Evolutionary conservation across 1,284 basidiomycete genomes (phyloP), one percentile per base, ranked within the genome.

Genomic region (Ceratobasidium sp.): DNA sequence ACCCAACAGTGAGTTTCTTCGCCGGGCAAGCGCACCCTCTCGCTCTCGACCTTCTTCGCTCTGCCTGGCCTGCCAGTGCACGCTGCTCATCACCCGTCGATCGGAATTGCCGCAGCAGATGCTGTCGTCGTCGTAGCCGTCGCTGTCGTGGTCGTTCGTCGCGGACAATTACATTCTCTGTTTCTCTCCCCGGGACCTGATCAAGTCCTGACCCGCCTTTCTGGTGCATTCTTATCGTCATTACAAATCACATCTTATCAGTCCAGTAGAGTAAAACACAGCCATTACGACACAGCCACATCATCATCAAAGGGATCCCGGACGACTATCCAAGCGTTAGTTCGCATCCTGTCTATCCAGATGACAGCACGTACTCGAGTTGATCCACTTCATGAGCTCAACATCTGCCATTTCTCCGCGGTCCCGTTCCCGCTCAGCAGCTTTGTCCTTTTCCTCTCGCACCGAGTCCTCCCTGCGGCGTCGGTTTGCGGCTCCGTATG

Each of bases 341-440:
- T 60, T 41, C 36, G 36, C 36, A 36, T 24, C 54, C 22, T 29
- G 19, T 57, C 54, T 6, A 57, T 33, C 33, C 27, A 67, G 22
- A n/a, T 1, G 11, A 44, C 11, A 41, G 31, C 17, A n/a, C 66
- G 11, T 14, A 71, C 66, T 71, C 53, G 66, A n/a, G 24, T 71
- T 71, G 47, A 71, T 29, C 53, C 54, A 71, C 54, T 71, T 71
- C 66, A 71, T 71, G 47, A 71, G 66, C 45, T 71, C 66, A 7
- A 71, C 66, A 41, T 71, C 66, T 11, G 65, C 66, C 33, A 71
- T 33, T 27, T 62, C 59, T 11, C 66, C 54, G 24, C 66, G 66
- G 24, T 71, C 66, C 27, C 53, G 29, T 11, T 71, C 66, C 8
- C 50, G 65, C 11, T 53, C 65, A 29, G 27, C 29, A 17, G 27